Conservation (phyloP, 192 early-diverging fungal genomes). For the Entomortierella chlamydospora region DNA sequence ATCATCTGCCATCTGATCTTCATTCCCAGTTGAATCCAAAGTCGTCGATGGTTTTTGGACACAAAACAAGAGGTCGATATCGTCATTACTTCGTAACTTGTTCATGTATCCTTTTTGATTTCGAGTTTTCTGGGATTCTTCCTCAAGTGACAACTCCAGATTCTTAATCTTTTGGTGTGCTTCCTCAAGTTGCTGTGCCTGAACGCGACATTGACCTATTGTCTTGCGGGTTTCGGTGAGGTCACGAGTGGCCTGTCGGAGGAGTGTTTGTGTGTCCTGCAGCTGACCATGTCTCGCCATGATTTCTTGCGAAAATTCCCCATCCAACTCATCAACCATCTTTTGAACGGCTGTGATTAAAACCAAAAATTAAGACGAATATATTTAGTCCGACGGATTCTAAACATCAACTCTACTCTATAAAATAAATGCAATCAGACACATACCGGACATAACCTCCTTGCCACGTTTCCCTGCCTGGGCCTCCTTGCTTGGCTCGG, state of each 20-base stretch:
- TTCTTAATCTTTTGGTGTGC: constrained; percentile 70
- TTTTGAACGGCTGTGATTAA: constrained; percentile 67
- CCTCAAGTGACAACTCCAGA: constrained; percentile 68
- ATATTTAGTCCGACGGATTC: background rate
- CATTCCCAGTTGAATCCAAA: background rate
- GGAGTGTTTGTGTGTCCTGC: constrained; percentile 63
- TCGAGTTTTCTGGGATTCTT: constrained; percentile 56
- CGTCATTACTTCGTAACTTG: constrained; percentile 25
- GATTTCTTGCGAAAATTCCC: constrained; percentile 72
- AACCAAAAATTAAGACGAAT: constrained; percentile 10
- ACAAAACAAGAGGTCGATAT: constrained; percentile 33
- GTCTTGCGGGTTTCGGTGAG: constrained; percentile 65
- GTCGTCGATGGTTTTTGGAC: constrained; percentile 1
- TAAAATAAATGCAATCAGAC: background rate
- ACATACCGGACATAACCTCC: constrained; percentile 54
- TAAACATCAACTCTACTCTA: background rate
- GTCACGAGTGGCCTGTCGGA: constrained; percentile 65
- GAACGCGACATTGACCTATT: constrained; percentile 61
- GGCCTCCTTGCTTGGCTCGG: constrained; percentile 17
- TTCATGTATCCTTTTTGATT: constrained; percentile 43
- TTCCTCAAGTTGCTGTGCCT: constrained; percentile 66
- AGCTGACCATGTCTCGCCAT: constrained; percentile 67
- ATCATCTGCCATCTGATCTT: constrained; percentile 1
- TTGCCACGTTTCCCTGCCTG: constrained; percentile 44
- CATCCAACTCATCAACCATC: constrained; percentile 76